Evolutionary conservation across 2,329 filamentous ascomycete genomes (phyloP).

Genomic region (Fusarium mundagurra): DNA sequence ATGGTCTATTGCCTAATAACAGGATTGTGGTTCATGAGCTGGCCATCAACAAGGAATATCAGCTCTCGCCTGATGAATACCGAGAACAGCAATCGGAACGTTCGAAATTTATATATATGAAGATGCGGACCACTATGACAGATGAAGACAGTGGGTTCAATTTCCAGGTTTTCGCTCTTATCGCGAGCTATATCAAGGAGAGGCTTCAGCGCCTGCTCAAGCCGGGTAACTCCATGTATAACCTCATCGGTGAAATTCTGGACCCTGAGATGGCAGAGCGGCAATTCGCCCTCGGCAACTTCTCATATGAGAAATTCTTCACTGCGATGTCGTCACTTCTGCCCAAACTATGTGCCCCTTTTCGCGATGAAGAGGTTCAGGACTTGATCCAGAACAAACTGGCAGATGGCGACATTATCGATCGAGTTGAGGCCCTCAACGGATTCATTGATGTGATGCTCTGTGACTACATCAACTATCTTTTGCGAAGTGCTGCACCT

Average conservation of each 20-base stretch:
- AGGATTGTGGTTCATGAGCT: conserved; percentile 81
- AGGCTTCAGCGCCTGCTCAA: conserved; percentile 79
- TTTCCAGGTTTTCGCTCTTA: conserved; percentile 74
- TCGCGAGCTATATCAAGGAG: conserved; percentile 75
- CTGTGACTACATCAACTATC: conserved; percentile 84
- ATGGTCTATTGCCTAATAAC: conserved; percentile 74
- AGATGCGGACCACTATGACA: conserved; percentile 71
- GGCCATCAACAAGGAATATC: conserved; percentile 81
- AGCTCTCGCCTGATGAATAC: conserved; percentile 71
- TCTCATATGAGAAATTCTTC: conserved; percentile 86
- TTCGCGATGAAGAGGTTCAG: conserved; percentile 81
- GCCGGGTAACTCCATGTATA: conserved; percentile 77
- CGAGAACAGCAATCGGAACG: conserved; percentile 64
- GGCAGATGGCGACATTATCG: conserved; percentile 71
- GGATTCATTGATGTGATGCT: conserved; percentile 81
- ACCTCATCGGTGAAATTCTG: conserved; percentile 77
- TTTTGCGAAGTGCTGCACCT: conserved; percentile 76
- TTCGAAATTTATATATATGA: conserved; percentile 62
- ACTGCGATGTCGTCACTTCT: conserved; percentile 77
- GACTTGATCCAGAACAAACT: conserved; percentile 71
- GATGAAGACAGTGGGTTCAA: conserved; percentile 72
- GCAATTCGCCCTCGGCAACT: conserved; percentile 76
- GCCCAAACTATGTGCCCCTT: conserved; percentile 82
- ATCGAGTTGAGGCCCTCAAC: conserved; percentile 78
- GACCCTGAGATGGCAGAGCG: conserved; percentile 76